Base-by-base conservation (phyloP, 2,329 filamentous ascomycete species). In the Chaetomiaceae sp. region DNA sequence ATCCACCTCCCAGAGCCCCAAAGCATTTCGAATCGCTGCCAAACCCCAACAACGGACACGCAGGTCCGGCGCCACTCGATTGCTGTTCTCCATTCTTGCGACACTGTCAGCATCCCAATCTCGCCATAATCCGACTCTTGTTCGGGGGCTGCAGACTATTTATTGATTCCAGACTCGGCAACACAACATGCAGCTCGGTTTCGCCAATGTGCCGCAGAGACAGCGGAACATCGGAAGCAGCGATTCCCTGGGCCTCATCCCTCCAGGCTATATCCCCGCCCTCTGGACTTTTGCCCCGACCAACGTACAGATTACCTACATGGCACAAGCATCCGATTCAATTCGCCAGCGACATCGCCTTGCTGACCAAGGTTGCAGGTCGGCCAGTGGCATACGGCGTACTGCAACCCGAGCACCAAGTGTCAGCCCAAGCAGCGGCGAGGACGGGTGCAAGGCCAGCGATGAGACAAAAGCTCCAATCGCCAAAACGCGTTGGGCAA, bases 181-280 rank as follows among this genome's bases (percentile, higher is more conserved):
- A 25, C 55, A 57, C 53, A 47, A 47, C 54, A 53, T 44, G n/a
- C n/a, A n/a, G n/a, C n/a, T n/a, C 34, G 31, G 31, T 49, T 44
- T 40, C 27, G 22, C 27, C 27, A 17, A 47, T 39, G 29, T 20
- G 31, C 19, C 38, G 51, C 49, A 47, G 44, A 52, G 31, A 47
- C 6, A 23, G 36, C 45, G 47, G 47, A 57, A 46, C 42, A 43
- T 48, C 58, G 58, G 58, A 59, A 59, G 56, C 54, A 47, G 51
- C 38, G 14, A 57, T 55, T 55, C 47, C 56, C 56, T 15, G 42
- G 27, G 39, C 46, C 40, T 47, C 53, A 51, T 54, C 54, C 59
- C 54, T 45, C n/a, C n/a, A 59, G 56, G 49, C 54, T 59, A 59
- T 59, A 57, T 55, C 37, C 51, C 37, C 22, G 33, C 12, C 20